Evolutionary conservation across 345 rosid genomes (phyloP).

Genomic region (Pugionium cornutum): DNA sequence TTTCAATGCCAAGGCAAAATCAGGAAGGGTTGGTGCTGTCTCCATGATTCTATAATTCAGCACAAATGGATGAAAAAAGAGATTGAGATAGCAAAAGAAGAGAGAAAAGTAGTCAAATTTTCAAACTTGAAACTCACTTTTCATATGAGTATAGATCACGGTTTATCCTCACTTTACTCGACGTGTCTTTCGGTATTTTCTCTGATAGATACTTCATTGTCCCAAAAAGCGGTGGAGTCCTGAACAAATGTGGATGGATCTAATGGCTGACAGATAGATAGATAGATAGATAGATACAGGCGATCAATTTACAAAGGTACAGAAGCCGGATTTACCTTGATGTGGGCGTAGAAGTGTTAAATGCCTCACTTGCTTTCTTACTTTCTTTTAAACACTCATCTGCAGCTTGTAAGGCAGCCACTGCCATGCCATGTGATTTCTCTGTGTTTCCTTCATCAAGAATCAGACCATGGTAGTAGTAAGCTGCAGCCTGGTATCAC

Average conservation of each 20-base stretch:
- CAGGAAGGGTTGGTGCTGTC: constrained; percentile 93
- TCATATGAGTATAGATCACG: constrained; percentile 83
- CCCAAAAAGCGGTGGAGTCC: constrained; percentile 90
- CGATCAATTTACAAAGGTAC: background rate
- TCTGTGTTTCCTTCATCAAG: constrained; percentile 98
- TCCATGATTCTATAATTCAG: constrained; percentile 71
- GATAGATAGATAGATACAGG: background rate
- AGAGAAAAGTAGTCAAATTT: constrained; percentile 6
- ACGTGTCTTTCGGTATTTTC: constrained; percentile 90
- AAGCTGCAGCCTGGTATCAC: constrained; percentile 82
- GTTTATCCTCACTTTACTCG: constrained; percentile 92
- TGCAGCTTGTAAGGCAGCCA: constrained; percentile 94
- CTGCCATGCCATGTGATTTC: constrained; percentile 94
- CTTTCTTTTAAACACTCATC: constrained; percentile 90
- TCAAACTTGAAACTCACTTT: constrained; percentile 54
- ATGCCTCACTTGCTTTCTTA: constrained; percentile 73
- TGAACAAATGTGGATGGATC: constrained; percentile 39
- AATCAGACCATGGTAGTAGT: constrained; percentile 96
- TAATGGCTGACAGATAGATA: constrained; percentile 1
- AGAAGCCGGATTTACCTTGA: constrained; percentile 61
- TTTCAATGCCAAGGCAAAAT: constrained; percentile 83
- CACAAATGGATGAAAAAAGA: background rate
- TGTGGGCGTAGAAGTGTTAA: constrained; percentile 66
- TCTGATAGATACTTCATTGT: constrained; percentile 85
- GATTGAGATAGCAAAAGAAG: constrained; percentile 6